Percentiles rank a stretch among this genome's conserved stretches.
Conservation (phyloP, 2,329 filamentous ascomycete species). For the Botrytis tulipae region DNA sequence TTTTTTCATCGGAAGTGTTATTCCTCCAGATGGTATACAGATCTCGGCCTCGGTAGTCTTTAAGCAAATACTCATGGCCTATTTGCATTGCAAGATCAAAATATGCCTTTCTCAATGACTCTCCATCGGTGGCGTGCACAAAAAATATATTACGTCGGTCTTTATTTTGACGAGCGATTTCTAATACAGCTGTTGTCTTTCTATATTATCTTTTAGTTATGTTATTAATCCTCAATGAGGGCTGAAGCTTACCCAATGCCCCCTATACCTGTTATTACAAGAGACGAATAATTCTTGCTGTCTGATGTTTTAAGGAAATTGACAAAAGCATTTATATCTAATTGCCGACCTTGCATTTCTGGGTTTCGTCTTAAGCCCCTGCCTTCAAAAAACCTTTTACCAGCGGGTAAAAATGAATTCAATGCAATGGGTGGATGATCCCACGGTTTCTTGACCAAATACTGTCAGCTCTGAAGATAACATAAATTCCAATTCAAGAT, state of each 20-base stretch:
- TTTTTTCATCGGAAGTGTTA: neutral
- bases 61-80: neutral
- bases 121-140: neutral
- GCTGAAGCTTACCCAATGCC: constrained; percentile 7
- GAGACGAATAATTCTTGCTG: neutral
- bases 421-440: neutral
- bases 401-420: neutral
- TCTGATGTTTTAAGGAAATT: neutral
- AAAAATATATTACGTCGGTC: neutral
- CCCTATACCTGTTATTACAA: neutral
- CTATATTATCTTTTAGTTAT: neutral
- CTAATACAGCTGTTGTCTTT: neutral
- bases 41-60: neutral
- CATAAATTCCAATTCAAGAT: neutral
- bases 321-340: neutral
- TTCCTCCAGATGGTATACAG: neutral
- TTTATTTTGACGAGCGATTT: neutral
- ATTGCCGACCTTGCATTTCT: neutral
- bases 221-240: neutral
- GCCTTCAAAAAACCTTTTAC: constrained; percentile 1
- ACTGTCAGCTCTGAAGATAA: neutral
- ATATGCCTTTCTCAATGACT: neutral
- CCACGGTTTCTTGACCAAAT: neutral
- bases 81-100: neutral
- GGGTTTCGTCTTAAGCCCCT: neutral